phyloP scores from a whole-genome alignment of 352 stramenopile genomes.

The Peronosclerospora sorghi region DNA sequence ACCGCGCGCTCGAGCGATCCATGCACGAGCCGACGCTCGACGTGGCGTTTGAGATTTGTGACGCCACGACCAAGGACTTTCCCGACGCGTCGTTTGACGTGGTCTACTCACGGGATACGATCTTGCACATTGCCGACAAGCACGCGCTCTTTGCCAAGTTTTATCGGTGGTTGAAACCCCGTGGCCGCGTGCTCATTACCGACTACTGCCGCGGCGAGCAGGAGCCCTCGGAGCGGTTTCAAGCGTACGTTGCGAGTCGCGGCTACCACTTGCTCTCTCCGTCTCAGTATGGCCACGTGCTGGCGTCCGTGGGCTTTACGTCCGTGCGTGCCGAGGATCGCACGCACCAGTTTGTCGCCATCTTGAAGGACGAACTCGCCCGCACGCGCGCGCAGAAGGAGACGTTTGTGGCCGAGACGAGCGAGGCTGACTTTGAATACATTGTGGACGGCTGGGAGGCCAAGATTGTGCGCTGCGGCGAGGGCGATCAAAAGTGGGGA shows the following conservation, averaged over 20 bases:
- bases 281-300: constrained; percentile 40
- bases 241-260: constrained; percentile 45
- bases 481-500: constrained; percentile 72
- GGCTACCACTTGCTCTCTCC: constrained; percentile 57
- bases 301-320: constrained; percentile 41
- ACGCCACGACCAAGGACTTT: constrained; percentile 49
- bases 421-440: constrained; percentile 48
- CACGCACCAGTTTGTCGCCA: constrained; percentile 50
- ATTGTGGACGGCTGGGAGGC: constrained; percentile 61
- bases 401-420: constrained; percentile 58
- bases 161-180: constrained; percentile 54
- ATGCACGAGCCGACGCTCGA: constrained; percentile 37
- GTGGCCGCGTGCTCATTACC: constrained; percentile 49
- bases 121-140: constrained; percentile 65
- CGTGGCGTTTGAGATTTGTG: constrained; percentile 63
- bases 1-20: constrained; percentile 52
- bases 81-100: constrained; percentile 54
- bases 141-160: constrained; percentile 48
- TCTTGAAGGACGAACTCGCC: constrained; percentile 51
- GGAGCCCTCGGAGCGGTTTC: constrained; percentile 35
- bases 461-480: constrained; percentile 52
- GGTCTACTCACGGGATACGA: constrained; percentile 68
- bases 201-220: constrained; percentile 66
- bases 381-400: constrained; percentile 49
- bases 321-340: constrained; percentile 49